Evolutionary conservation across 2,329 filamentous ascomycete genomes (phyloP).

Genomic region (Sporothrix pallida): DNA sequence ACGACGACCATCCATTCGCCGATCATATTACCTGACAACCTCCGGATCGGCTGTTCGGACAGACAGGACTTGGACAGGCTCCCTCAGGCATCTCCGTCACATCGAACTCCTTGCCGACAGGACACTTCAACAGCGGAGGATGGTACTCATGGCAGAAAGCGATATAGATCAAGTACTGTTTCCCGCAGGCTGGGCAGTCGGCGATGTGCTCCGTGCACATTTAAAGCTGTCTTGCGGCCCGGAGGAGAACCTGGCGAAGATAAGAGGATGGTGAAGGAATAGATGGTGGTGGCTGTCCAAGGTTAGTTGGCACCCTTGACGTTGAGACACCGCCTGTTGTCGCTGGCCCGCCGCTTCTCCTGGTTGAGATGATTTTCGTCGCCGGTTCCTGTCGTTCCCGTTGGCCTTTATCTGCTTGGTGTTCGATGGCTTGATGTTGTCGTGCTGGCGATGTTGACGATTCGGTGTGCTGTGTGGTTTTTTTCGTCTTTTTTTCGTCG

Average conservation of each 20-base stretch:
- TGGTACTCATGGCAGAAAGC: constrained; percentile 60
- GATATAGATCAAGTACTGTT: constrained; percentile 64
- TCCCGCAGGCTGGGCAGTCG: constrained; percentile 65
- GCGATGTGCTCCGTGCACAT: constrained; percentile 66
- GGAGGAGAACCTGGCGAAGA: not conserved
- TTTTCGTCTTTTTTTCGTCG: not conserved
- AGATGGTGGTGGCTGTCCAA: not conserved
- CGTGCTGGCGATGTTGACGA: not conserved
- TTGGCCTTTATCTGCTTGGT: not conserved
- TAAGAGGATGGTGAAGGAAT: not conserved
- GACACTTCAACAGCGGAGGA: constrained; percentile 56
- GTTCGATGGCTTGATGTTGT: not conserved
- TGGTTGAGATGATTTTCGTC: no score
- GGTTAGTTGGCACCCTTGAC: not conserved
- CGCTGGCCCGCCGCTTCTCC: no score
- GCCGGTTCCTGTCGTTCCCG: no score
- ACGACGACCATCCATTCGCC: not conserved
- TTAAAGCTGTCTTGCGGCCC: constrained; percentile 45
- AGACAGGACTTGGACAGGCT: constrained; percentile 63
- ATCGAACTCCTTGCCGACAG: constrained; percentile 49
- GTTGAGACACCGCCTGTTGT: no score
- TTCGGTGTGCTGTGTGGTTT: not conserved
- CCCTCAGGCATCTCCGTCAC: constrained; percentile 58
- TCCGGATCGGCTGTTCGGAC: constrained; percentile 62
- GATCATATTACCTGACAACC: constrained; percentile 61